Conservation (phyloP, 371 early-diverging fungal genomes). For the Mortierella sp. region DNA sequence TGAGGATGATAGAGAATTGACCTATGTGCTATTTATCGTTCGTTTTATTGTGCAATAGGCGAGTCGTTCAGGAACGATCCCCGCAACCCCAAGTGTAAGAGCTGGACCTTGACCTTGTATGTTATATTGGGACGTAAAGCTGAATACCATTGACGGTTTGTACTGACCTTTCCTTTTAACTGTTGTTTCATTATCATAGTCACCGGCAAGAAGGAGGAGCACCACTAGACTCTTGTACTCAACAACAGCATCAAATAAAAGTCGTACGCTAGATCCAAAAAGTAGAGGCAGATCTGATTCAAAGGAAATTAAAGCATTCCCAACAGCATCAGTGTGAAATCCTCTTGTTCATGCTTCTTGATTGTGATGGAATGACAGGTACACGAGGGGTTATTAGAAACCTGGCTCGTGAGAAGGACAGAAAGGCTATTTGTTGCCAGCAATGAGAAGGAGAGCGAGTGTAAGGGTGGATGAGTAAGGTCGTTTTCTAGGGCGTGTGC, state of each 20-base stretch:
- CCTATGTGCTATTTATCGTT: neutral
- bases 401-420: too few species aligned
- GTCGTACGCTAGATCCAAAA: constrained; percentile 3
- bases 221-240: constrained; percentile 9
- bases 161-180: neutral
- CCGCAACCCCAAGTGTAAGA: constrained; percentile 57
- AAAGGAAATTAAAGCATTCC: constrained; percentile 15
- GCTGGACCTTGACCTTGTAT: neutral
- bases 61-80: constrained; percentile 49
- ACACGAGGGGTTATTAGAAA: too few species aligned
- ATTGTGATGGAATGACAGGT: neutral
- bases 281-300: constrained; percentile 10
- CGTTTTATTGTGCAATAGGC: constrained; percentile 21
- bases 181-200: neutral
- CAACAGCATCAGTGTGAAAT: neutral
- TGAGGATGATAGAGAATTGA: neutral
- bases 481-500: too few species aligned
- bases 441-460: too few species aligned
- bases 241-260: neutral
- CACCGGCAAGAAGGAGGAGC: constrained; percentile 34
- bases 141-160: neutral
- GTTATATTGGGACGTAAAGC: neutral
- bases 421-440: too few species aligned
- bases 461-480: too few species aligned
- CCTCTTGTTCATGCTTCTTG: neutral